A percentile compares a stretch with the other conserved stretches of the same genome.
phyloP scores from a whole-genome alignment of 2,329 filamentous ascomycete species.

The Cladosporium sp. region DNA sequence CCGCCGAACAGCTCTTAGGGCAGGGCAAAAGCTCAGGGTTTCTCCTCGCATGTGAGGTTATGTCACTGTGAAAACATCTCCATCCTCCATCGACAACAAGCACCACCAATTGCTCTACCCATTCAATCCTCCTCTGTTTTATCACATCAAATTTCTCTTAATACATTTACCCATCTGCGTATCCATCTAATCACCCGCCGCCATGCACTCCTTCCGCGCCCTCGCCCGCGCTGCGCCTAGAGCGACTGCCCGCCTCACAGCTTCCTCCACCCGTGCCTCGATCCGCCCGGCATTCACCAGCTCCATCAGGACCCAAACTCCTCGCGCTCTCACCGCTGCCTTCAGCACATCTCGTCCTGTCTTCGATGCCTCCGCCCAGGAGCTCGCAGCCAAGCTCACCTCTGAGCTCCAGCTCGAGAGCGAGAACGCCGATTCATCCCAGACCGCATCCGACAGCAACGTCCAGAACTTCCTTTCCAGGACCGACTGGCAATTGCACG shows the following conservation, averaged over 20 bases:
- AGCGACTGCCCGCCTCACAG: conserved; percentile 44
- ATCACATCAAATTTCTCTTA: neutral
- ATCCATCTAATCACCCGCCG: neutral
- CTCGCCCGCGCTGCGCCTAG: conserved; percentile 50
- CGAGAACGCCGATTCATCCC: conserved; percentile 60
- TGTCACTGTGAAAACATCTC: conserved; percentile 18
- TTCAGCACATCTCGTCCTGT: conserved; percentile 48
- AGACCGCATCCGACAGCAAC: conserved; percentile 61
- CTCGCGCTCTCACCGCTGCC: conserved; percentile 25
- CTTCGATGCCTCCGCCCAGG: conserved; percentile 63
- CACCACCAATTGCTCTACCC: conserved; percentile 9
- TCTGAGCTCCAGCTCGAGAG: conserved; percentile 83
- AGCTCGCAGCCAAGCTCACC: conserved; percentile 83
- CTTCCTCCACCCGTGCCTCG: conserved; percentile 41
- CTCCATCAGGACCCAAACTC: conserved; percentile 19
- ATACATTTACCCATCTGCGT: neutral
- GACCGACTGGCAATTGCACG: conserved; percentile 75
- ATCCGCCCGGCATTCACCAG: conserved; percentile 37
- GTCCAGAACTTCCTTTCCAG: conserved; percentile 81
- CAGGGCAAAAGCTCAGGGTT: conserved; percentile 6
- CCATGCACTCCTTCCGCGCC: conserved; percentile 50
- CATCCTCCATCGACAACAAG: conserved; percentile 6
- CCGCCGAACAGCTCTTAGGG: conserved; percentile 1
- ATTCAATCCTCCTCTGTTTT: conserved; percentile 4
- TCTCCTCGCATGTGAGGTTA: conserved; percentile 15